Base-by-base conservation (phyloP, 768 basidiomycete genomes). In the Sarcodon aspratus region DNA sequence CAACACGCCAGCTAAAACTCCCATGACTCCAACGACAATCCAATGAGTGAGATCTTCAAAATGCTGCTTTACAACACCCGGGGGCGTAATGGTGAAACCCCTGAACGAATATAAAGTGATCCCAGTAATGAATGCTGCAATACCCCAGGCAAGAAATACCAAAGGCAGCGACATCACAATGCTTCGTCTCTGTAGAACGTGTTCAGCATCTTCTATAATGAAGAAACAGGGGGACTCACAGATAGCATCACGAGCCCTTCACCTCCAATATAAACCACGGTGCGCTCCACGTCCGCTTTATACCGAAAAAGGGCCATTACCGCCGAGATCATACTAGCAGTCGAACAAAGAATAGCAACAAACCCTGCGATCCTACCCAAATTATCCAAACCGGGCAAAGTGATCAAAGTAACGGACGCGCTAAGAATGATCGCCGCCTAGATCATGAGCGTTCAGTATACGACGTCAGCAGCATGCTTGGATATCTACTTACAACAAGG, bases 351-450 rank as follows among this genome's bases (percentile, higher is more conserved):
- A 46, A 84, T 75, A 33, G 84, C 78, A 11, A 85, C 68, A 55
- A 90, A 72, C 33, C 78, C 80, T 18, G 79, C 75, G 44, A 80
- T 69, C 49, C 85, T 75, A 49, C 81, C 66, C 52, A 81, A 53
- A 50, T 68, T 73, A 61, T 82, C 80, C 63, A 91, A 55, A 36
- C 80, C 83, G 56, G 88, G 86, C 47, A 91, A 72, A 46, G 84
- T 77, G 60, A 91, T 74, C 66, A 89, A 80, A 27, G 85, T 88
- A 49, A 88, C 82, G 36, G 86, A 85, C 33, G 85, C 82, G 55
- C 88, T 88, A 50, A 90, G 68, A 18, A 89, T 73, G 50, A 89
- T 73, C 31, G 87, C 87, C 56, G 86, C 85, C 87, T 90, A 51
- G 34, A 33, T 31, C 33, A 37, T 21, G 6, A 33, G 47, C 47